Evolutionary conservation across 2,329 filamentous ascomycete species (phyloP).

Genomic region (Thielaviopsis euricoi): DNA sequence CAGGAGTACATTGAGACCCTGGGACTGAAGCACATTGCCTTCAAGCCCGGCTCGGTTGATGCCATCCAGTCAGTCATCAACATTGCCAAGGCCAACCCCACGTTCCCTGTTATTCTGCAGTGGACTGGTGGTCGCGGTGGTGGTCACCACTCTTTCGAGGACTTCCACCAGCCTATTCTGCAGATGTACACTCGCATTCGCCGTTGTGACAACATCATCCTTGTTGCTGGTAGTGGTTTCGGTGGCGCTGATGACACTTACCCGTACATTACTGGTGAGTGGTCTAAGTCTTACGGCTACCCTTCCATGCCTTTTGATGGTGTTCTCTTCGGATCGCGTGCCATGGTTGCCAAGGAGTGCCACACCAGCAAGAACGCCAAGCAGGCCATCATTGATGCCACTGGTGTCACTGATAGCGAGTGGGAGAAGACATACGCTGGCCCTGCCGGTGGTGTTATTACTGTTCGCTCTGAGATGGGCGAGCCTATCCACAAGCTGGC

Average conservation of each 20-base stretch:
- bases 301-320: conserved; percentile 91
- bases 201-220: conserved; percentile 69
- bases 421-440: conserved; percentile 95
- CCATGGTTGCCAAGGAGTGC: conserved; percentile 90
- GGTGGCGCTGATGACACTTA: conserved; percentile 82
- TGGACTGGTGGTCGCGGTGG: conserved; percentile 92
- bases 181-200: conserved; percentile 84
- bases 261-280: conserved; percentile 76
- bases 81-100: conserved; percentile 84
- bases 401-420: conserved; percentile 62
- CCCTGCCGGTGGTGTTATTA: conserved; percentile 82
- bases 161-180: conserved; percentile 84
- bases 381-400: conserved; percentile 74
- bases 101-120: conserved; percentile 82
- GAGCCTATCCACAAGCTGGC: conserved; percentile 98
- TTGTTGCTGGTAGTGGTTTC: conserved; percentile 83
- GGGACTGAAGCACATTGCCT: conserved; percentile 80
- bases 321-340: conserved; percentile 74
- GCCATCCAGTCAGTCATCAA: conserved; percentile 83
- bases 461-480: conserved; percentile 95
- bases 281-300: conserved; percentile 76
- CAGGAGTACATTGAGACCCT: conserved; percentile 89
- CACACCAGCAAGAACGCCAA: conserved; percentile 78
- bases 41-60: conserved; percentile 83
- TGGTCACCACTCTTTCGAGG: conserved; percentile 87